Percentiles rank a stretch among this genome's conserved stretches.
Conservation (phyloP, 495 filamentous ascomycete species). For the Polyplosphaeria fusca region DNA sequence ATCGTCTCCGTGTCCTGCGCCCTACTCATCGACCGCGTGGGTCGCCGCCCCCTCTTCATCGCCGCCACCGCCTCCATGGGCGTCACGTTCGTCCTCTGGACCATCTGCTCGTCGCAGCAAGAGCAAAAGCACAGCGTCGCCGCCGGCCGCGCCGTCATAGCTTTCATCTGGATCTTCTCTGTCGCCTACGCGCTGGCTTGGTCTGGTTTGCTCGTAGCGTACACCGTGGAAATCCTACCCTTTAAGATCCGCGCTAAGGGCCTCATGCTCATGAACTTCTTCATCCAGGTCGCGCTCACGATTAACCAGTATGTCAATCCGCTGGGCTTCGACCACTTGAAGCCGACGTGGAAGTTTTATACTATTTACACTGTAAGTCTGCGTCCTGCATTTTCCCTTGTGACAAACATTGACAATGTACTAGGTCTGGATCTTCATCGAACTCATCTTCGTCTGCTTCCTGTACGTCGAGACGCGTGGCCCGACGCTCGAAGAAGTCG, state of each 20-base stretch:
- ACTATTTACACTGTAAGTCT: conserved; percentile 35
- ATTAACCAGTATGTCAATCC: conserved; percentile 50
- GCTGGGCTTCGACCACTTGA: conserved; percentile 32
- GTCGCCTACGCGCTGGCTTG: conserved; percentile 35
- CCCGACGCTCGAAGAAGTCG: conserved; percentile 66
- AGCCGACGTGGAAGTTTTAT: conserved; percentile 37
- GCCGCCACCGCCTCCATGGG: conserved; percentile 25
- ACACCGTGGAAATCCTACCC: conserved; percentile 60
- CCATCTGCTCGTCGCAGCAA: conserved; percentile 33
- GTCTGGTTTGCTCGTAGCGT: conserved; percentile 55
- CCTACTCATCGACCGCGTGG: conserved; percentile 29
- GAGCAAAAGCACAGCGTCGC: conserved; percentile 21
- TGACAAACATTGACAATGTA: too few relatives aligned
- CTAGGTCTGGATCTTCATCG: conserved; percentile 34
- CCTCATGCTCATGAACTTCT: conserved; percentile 63
- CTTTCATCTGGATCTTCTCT: conserved; percentile 39
- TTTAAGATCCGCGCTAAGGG: conserved; percentile 70
- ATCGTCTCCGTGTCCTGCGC: conserved; percentile 31
- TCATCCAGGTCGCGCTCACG: conserved; percentile 55
- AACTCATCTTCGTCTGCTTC: conserved; percentile 53
- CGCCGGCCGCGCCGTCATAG: conserved; percentile 32
- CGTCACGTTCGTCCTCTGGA: conserved; percentile 34
- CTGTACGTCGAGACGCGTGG: conserved; percentile 66
- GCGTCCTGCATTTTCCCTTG: conserved; percentile 9
- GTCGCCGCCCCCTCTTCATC: conserved; percentile 33